phyloP scores from a whole-genome alignment of 768 basidiomycete genomes.

The Lentinula sp. region DNA sequence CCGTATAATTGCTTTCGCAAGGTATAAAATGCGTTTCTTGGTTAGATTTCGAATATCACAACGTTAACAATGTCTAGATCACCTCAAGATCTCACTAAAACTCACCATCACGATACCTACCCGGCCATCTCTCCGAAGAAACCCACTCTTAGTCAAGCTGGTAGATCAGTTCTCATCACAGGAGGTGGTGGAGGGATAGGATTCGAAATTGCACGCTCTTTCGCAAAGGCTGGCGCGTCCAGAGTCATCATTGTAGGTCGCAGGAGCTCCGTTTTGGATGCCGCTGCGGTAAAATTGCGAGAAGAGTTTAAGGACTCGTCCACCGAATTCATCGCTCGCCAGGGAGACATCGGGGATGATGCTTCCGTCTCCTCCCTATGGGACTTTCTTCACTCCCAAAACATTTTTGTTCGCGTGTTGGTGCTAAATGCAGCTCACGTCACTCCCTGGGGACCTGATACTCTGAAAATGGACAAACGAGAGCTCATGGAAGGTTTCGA shows the following conservation, averaged over 20 bases:
- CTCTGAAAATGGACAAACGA: background rate
- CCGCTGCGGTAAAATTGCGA: background rate
- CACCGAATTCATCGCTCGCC: background rate
- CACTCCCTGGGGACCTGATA: background rate
- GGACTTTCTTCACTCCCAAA: background rate
- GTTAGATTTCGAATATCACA: background rate
- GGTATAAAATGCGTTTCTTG: background rate
- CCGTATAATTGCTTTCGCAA: too few relatives aligned
- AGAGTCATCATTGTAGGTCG: background rate
- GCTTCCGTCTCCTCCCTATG: background rate
- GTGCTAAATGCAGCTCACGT: background rate
- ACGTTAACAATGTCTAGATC: background rate
- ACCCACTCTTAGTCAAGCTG: background rate
- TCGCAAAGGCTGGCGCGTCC: background rate
- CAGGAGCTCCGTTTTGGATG: background rate
- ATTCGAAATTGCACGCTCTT: background rate
- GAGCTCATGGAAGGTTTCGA: background rate
- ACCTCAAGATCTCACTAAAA: background rate
- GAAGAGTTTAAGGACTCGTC: background rate
- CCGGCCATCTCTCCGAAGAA: background rate
- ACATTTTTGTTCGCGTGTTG: background rate
- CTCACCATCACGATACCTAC: background rate
- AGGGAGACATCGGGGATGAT: background rate
- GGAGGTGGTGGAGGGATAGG: background rate
- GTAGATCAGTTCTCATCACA: background rate